Conservation (phyloP, 352 stramenopile species). For the Globisporangium recalcitrans region DNA sequence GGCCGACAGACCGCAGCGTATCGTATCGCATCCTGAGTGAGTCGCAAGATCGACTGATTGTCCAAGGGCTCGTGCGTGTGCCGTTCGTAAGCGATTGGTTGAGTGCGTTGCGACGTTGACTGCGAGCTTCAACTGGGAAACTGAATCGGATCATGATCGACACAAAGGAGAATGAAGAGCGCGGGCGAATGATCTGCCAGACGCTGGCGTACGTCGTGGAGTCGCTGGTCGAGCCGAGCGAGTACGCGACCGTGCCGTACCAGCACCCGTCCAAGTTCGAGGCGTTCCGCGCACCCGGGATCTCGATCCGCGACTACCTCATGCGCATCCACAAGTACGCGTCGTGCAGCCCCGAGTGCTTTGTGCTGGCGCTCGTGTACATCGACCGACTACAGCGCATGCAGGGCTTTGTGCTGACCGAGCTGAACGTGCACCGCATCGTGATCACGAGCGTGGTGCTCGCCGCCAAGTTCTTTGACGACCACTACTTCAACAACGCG, state of each 20-base stretch:
- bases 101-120: neutral
- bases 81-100: neutral
- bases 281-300: constrained; percentile 73
- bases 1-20: neutral
- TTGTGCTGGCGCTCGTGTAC: constrained; percentile 98
- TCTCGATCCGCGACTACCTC: constrained; percentile 83
- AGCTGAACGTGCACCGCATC: constrained; percentile 97
- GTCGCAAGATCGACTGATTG: neutral
- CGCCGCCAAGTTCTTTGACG: constrained; percentile 99
- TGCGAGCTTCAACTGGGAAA: neutral
- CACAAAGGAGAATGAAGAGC: constrained; percentile 62
- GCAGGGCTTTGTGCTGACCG: constrained; percentile 94
- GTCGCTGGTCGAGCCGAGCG: constrained; percentile 69
- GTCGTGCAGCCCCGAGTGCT: constrained; percentile 97
- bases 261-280: constrained; percentile 79
- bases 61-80: neutral
- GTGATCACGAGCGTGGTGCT: constrained; percentile 97
- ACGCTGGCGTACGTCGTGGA: constrained; percentile 73
- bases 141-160: constrained; percentile 24
- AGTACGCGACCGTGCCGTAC: constrained; percentile 51
- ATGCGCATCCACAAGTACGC: constrained; percentile 97
- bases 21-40: neutral
- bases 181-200: constrained; percentile 71
- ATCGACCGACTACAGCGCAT: constrained; percentile 97
- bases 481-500: constrained; percentile 99